Conservation (phyloP, 2,329 filamentous ascomycete genomes). For the Aspergillus luchuensis region DNA sequence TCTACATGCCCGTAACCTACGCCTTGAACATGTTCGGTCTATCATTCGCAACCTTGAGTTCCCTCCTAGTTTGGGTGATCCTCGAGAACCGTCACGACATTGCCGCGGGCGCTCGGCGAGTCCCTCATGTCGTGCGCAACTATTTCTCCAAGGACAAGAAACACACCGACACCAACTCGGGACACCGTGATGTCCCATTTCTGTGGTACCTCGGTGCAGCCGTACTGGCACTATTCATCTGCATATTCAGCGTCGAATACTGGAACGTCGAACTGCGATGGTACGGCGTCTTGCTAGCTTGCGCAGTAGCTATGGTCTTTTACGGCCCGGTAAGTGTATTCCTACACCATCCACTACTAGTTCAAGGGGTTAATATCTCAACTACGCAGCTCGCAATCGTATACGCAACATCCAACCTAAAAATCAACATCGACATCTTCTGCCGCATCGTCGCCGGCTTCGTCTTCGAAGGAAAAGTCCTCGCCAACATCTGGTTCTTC, state of each 20-base stretch:
- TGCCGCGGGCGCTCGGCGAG: slow-evolving; percentile 8
- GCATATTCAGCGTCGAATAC: slow-evolving; percentile 29
- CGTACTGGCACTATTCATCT: slow-evolving; percentile 23
- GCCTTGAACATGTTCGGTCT: slow-evolving; percentile 53
- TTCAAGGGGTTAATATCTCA: no score
- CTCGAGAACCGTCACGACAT: slow-evolving; percentile 27
- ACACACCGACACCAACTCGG: slow-evolving; percentile 3
- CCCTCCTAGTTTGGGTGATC: slow-evolving; percentile 41
- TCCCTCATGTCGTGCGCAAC: not conserved
- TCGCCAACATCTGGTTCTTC: slow-evolving; percentile 37
- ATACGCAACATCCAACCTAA: slow-evolving; percentile 29
- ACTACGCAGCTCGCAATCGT: slow-evolving; percentile 24
- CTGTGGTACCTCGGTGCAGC: slow-evolving; percentile 26
- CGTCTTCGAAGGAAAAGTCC: slow-evolving; percentile 34
- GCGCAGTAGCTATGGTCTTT: slow-evolving; percentile 27
- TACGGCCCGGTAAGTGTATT: slow-evolving; percentile 24
- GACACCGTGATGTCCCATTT: slow-evolving; percentile 20
- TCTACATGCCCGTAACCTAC: slow-evolving; percentile 32
- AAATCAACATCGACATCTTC: slow-evolving; percentile 33
- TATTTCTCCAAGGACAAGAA: not conserved
- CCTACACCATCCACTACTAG: not conserved
- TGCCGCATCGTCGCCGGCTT: slow-evolving; percentile 34
- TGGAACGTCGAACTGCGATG: slow-evolving; percentile 29
- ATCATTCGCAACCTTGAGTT: slow-evolving; percentile 64
- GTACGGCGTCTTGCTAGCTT: slow-evolving; percentile 30